These are phyloP conservation scores for Camellia oleifera DNA, from an alignment of 179 eudicot genomes.

Conservation along the genomic window DNA sequence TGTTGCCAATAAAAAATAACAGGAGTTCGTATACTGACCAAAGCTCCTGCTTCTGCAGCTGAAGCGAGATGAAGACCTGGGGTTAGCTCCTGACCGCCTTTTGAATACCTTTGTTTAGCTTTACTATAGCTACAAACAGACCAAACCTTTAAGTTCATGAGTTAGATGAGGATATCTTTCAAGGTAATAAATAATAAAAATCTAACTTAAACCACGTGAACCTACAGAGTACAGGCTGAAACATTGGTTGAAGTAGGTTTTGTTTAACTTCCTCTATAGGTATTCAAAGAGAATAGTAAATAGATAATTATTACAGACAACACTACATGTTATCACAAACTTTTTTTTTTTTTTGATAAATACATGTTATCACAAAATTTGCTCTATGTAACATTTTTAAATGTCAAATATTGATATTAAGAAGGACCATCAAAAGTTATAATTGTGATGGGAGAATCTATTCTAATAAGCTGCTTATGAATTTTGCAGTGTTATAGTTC, in stretches of 20 bases:
- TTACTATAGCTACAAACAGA: conserved; percentile 64
- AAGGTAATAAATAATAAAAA: not conserved
- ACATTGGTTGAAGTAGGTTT: not conserved
- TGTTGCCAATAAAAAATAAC: not conserved
- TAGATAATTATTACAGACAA: not conserved
- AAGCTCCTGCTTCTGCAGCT: conserved; percentile 97
- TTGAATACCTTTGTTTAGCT: conserved; percentile 82
- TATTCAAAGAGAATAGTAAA: not conserved
- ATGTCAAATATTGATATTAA: not conserved
- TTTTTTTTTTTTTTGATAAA: no score
- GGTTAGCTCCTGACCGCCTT: conserved; percentile 50
- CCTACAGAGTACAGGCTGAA: not conserved
- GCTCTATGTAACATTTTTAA: not conserved
- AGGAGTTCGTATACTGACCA: conserved; percentile 57
- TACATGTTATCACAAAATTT: not conserved
- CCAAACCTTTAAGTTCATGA: not conserved
- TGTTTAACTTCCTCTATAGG: not conserved
- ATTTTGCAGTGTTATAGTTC: not conserved
- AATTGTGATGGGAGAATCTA: not conserved
- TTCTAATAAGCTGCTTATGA: not conserved
- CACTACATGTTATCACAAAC: not conserved
- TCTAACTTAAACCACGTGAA: not conserved
- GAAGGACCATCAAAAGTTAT: not conserved
- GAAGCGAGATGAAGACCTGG: conserved; percentile 87
- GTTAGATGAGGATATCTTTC: not conserved